Base-by-base conservation (phyloP, 352 stramenopile species). In the Globisporangium splendens region DNA sequence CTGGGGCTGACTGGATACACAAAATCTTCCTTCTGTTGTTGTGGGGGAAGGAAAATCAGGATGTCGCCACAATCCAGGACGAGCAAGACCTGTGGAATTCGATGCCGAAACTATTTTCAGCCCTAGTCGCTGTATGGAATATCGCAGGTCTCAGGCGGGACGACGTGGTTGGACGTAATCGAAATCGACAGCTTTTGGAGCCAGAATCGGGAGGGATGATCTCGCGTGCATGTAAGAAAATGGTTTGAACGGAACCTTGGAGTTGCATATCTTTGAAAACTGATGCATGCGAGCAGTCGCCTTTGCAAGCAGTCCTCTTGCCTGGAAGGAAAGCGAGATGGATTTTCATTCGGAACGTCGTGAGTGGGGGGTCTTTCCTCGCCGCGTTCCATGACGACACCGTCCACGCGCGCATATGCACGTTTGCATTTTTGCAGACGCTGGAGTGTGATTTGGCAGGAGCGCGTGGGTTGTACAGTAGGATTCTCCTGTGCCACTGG, bases 21-120 rank as follows among this genome's bases (percentile, higher is more conserved):
- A 44, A 44, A 44, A 44, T 44, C 39, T 44, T 58, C 21, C n/a
- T n/a, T n/a, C n/a, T n/a, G n/a, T n/a, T n/a, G n/a, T n/a, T n/a
- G n/a, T n/a, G n/a, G n/a, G n/a, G 22, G 35, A 22, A n/a, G 20
- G 47, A 50, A 50, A 58, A 50, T 20, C 17, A 49, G 51, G 41
- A 5, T 31, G 24, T 5, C 3, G 7, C 3, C 39, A 44, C 39
- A 44, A 44, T 44, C 10, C 1, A 44, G 39, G 17, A 5, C 39
- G 17, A 5, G 39, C 0, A 12, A 1, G 28, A 44, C 39, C 39
- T n/a, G 39, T 12, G 17, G 10, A 44, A 44, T 0, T 4, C n/a
- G 39, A 44, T 44, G 39, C n/a, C 8, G 12, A 44, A 18, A 44
- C 39, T 44, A 44, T 44, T 44, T n/a, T 10, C 13, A n/a, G 17